Conservation (phyloP, 805 yeast genomes). For the Candida golubevii region DNA sequence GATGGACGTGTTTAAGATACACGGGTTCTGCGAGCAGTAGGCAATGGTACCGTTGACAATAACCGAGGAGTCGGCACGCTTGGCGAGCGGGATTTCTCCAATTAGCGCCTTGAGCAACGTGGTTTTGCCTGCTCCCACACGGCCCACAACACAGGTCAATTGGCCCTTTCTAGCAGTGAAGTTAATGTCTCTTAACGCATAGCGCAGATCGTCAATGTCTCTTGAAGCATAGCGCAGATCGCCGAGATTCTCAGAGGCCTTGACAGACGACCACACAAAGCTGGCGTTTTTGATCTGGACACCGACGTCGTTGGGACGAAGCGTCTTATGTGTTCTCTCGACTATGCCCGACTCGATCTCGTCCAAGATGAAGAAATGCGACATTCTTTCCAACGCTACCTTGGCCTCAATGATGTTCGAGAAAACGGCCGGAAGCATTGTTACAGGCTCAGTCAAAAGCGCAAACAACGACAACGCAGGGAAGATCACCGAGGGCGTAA, state of each 20-base stretch:
- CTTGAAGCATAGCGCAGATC: conserved; percentile 38
- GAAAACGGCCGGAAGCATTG: conserved; percentile 30
- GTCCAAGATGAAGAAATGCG: conserved; percentile 29
- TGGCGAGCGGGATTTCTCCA: conserved; percentile 41
- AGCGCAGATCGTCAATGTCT: conserved; percentile 36
- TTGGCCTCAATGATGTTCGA: conserved; percentile 26
- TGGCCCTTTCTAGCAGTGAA: conserved; percentile 51
- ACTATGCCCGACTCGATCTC: conserved; percentile 28
- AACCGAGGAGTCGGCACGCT: conserved; percentile 10
- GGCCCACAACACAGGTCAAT: conserved; percentile 58
- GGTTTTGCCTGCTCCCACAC: conserved; percentile 67
- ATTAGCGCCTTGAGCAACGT: conserved; percentile 50
- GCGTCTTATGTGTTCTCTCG: conserved; percentile 16
- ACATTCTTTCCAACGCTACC: conserved; percentile 32
- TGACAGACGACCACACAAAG: conserved; percentile 45
- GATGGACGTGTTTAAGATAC: conserved; percentile 49
- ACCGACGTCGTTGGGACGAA: conserved; percentile 21
- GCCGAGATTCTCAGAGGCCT: conserved; percentile 24
- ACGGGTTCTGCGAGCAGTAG: conserved; percentile 57
- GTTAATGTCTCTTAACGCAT: conserved; percentile 44
- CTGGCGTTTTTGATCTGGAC: conserved; percentile 47
- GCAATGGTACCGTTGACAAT: conserved; percentile 44
- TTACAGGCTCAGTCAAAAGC: conserved; percentile 33
- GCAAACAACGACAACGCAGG: conserved; percentile 39
- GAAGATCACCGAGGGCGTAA: conserved; percentile 36